Base-by-base conservation (phyloP, 805 yeast genomes). In the Candida peoriensis region DNA sequence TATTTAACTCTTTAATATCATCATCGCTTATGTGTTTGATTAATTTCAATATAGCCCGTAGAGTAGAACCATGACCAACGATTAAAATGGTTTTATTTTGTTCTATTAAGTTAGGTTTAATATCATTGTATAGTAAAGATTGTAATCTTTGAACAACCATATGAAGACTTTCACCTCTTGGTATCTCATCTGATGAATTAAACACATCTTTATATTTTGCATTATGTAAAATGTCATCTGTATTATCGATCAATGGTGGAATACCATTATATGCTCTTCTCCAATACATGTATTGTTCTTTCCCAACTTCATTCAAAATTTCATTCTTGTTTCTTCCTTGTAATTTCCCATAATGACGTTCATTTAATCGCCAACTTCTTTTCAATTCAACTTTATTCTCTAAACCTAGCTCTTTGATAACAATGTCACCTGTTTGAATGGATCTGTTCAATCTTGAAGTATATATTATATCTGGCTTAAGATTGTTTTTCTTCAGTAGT, bases 11-110 rank as follows among this genome's bases (percentile, higher is more conserved):
- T 37, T 83, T 81, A 46, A 84, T 83, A 28, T 76, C 81, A 4
- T 70, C 74, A 50, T 81, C 87, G 32, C 77, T 68, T 26, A 84
- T 73, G 13, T 65, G 64, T 60, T 79, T 82, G 45, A 84, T 56
- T 47, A 78, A 69, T 59, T 83, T 84, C 47, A 82, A 69, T 38
- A 84, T 63, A 8, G 88, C 84, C 55, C 95, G 70, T 41, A 82
- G 82, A 5, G 89, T 76, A 55, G 85, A 78, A 28, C 95, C 95
- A 68, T 84, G 95, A 11, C 85, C 86, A 33, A 84, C 83, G 41
- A 83, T 60, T 37, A 84, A 55, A 13, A 82, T 81, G 22, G 77
- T 73, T 52, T 77, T 74, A 26, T 68, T 73, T 6, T 59, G 54
- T 6, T 60, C 54, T 46, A 60, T 54, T 44, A 76, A 60, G 42